Base-by-base conservation (phyloP, 768 basidiomycete genomes). In the Termitomyces sp. region DNA sequence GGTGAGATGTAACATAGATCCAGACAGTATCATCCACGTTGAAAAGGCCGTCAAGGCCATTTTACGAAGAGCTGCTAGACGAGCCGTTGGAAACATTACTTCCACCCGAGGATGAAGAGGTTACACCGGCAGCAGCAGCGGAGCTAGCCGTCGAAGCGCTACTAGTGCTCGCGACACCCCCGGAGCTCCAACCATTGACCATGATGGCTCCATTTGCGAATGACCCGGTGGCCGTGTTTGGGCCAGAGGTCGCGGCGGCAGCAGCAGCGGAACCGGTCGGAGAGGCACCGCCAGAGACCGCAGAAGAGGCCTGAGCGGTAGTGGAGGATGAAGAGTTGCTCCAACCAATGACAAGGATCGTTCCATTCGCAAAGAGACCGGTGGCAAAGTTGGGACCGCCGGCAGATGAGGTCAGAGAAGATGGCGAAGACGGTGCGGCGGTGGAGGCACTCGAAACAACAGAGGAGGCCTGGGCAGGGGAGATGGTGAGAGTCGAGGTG, bases 331-430 rank as follows among this genome's bases (percentile, higher is more conserved):
- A 34, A 37, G 41, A 22, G 22, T 20, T 55, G 15, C 62, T 66
- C 78, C 82, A 78, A 15, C 85, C 86, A 49, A 76, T 68, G 54
- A 84, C 79, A 58, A 70, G 75, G 57, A 80, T 69, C 34, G 67
- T 62, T 30, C 79, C 79, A 61, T 79, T 76, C 12, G 74, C 56
- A 39, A 75, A 71, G 33, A 66, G 65, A 57, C 83, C 84, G 13
- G 72, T 77, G 66, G 67, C 70, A 39, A 69, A 61, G 68, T 79
- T 78, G 49, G 78, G 79, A 39, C 70, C 70, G 37, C 74, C 66
- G 13, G 68, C 61, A 24, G 60, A 53, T 20, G 67, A 54, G 30
- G 62, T 62, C 13, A 62, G 30, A 54, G 39, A 33, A 0, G 60
- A 58, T 22, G 62, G 57, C 5, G 46, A 18, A 16, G 54, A 41